These are phyloP conservation scores for Mortierella sp. DNA, from an alignment of 371 early-diverging fungal species.

Conservation along the genomic window DNA sequence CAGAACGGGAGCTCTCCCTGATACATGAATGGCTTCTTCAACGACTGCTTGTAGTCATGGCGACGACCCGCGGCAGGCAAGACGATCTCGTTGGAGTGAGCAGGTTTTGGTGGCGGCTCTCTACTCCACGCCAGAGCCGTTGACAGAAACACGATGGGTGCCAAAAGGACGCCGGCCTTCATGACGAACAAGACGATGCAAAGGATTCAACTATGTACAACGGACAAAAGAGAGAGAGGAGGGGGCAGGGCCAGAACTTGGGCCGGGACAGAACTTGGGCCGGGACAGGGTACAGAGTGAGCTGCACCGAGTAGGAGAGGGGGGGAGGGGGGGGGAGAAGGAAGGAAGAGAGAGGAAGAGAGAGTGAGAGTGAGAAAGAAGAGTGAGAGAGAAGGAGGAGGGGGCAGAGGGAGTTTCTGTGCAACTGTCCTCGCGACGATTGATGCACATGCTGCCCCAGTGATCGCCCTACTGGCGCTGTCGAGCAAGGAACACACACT, in stretches of 20 bases:
- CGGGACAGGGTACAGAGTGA: too few relatives aligned
- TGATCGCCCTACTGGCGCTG: too few relatives aligned
- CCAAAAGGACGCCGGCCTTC: slow-evolving; percentile 32
- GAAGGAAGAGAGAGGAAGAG: slow-evolving; percentile 1
- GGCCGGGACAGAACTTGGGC: not conserved
- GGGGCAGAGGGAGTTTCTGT: too few relatives aligned
- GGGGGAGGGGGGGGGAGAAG: not conserved
- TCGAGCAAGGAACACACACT: too few relatives aligned
- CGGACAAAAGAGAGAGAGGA: not conserved
- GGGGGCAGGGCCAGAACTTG: not conserved
- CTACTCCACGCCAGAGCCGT: slow-evolving; percentile 34
- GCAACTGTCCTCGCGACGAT: too few relatives aligned
- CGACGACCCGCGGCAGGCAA: slow-evolving; percentile 25
- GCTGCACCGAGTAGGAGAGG: not conserved
- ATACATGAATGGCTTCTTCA: slow-evolving; percentile 49
- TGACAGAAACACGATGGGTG: slow-evolving; percentile 20
- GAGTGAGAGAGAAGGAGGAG: slow-evolving; percentile 1
- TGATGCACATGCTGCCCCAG: too few relatives aligned
- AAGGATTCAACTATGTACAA: not conserved
- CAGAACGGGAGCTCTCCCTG: slow-evolving; percentile 38
- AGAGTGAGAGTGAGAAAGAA: not conserved
- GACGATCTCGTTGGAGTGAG: not conserved
- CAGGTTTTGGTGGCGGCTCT: slow-evolving; percentile 10
- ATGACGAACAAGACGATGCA: slow-evolving; percentile 11
- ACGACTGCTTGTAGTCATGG: slow-evolving; percentile 48